Percentiles rank a stretch among this genome's conserved stretches.
Conservation (phyloP, 495 filamentous ascomycete species). For the Elasticomyces elasticus region DNA sequence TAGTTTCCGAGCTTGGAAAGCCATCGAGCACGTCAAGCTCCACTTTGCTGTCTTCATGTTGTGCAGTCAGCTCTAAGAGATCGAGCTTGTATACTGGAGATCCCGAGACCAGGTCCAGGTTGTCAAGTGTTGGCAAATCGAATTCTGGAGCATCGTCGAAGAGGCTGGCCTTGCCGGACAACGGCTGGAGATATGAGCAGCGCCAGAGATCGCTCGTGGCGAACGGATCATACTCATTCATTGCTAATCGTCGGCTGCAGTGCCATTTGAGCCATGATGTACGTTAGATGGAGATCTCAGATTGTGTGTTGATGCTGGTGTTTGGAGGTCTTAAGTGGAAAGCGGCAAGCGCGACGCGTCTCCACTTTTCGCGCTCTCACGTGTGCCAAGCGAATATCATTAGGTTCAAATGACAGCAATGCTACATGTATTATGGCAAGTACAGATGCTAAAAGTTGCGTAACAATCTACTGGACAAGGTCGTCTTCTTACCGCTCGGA, state of each 20-base stretch:
- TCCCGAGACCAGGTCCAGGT: neutral
- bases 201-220: slow-evolving; percentile 2
- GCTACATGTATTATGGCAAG: neutral
- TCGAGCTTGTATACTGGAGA: neutral
- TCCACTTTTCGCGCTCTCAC: neutral
- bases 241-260: too few relatives aligned
- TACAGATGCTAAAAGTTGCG: neutral
- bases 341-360: too few relatives aligned
- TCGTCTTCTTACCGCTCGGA: neutral
- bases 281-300: too few relatives aligned
- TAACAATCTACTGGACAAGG: slow-evolving; percentile 1
- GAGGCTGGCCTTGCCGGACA: neutral
- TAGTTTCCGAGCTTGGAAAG: too few relatives aligned
- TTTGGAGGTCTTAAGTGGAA: too few relatives aligned
- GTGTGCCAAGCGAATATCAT: too few relatives aligned
- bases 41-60: too few relatives aligned
- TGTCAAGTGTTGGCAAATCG: neutral
- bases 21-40: neutral
- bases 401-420: neutral
- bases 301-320: too few relatives aligned
- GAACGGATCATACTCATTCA: neutral
- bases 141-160: neutral
- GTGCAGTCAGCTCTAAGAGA: too few relatives aligned
- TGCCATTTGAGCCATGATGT: too few relatives aligned
- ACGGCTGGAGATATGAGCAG: neutral